Percentiles rank a stretch among this genome's conserved stretches.
phyloP scores from a whole-genome alignment of 1,284 basidiomycete species.

The Irpex rosettiformis region DNA sequence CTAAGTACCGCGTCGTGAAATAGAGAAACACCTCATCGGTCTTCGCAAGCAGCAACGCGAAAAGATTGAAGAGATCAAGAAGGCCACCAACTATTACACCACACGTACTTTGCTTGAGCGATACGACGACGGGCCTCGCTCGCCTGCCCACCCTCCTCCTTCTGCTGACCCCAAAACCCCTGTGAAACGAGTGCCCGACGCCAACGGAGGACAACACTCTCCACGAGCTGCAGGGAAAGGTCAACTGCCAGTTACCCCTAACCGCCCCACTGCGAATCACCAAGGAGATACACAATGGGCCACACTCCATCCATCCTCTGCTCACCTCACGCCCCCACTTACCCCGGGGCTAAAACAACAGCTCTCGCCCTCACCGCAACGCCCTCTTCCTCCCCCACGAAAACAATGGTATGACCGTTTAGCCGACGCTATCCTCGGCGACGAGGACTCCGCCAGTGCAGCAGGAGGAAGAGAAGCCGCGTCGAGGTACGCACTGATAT shows the following conservation, averaged over 20 bases:
- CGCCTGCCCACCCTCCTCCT: slow-evolving; percentile 33
- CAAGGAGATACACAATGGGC: background rate
- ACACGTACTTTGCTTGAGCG: slow-evolving; percentile 88
- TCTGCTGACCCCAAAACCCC: slow-evolving; percentile 15
- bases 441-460: slow-evolving; percentile 53
- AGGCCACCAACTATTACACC: slow-evolving; percentile 93
- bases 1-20: background rate
- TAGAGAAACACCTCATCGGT: slow-evolving; percentile 78
- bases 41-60: slow-evolving; percentile 79
- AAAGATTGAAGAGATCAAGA: slow-evolving; percentile 96
- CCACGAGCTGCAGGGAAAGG: slow-evolving; percentile 15
- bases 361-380: slow-evolving; percentile 38
- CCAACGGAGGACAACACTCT: slow-evolving; percentile 22
- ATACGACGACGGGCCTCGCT: slow-evolving; percentile 68
- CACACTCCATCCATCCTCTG: background rate
- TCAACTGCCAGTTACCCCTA: slow-evolving; percentile 15
- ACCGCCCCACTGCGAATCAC: background rate
- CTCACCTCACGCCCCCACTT: slow-evolving; percentile 9
- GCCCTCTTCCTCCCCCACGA: slow-evolving; percentile 52
- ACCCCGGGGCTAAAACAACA: slow-evolving; percentile 31
- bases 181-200: slow-evolving; percentile 16
- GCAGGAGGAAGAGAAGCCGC: slow-evolving; percentile 40
- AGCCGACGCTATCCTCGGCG: slow-evolving; percentile 83
- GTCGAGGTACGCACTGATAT: slow-evolving; percentile 90
- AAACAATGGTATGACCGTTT: slow-evolving; percentile 89